phyloP scores from a whole-genome alignment of 805 yeast species.

The Cyberlindnera suaveolens region DNA sequence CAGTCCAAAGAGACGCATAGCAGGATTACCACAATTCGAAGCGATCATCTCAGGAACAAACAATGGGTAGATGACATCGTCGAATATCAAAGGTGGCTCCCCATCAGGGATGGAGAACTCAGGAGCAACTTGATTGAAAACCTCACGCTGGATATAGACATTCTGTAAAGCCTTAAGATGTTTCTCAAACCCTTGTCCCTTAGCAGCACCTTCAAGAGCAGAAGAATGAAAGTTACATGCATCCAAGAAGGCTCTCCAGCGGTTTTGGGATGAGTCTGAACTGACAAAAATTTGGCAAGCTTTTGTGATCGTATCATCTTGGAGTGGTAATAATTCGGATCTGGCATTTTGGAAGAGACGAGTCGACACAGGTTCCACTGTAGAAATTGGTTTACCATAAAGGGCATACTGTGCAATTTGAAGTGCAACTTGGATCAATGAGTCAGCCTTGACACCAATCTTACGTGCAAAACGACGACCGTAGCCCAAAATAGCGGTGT shows the following conservation, averaged over 20 bases:
- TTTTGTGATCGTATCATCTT: slow-evolving; percentile 42
- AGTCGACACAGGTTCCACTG: slow-evolving; percentile 86
- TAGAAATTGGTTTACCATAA: slow-evolving; percentile 83
- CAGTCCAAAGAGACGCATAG: slow-evolving; percentile 78
- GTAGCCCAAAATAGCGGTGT: slow-evolving; percentile 66
- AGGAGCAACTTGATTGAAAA: slow-evolving; percentile 40
- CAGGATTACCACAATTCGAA: slow-evolving; percentile 89
- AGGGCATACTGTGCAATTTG: slow-evolving; percentile 88
- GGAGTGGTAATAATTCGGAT: slow-evolving; percentile 63
- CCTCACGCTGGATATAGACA: slow-evolving; percentile 42
- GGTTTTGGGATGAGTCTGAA: slow-evolving; percentile 36
- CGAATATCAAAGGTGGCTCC: slow-evolving; percentile 41
- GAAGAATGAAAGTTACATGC: slow-evolving; percentile 47
- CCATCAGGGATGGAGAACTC: slow-evolving; percentile 29
- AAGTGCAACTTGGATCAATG: slow-evolving; percentile 83
- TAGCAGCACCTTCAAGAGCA: slow-evolving; percentile 44
- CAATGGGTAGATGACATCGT: slow-evolving; percentile 30
- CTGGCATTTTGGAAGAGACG: slow-evolving; percentile 62
- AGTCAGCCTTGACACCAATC: slow-evolving; percentile 83
- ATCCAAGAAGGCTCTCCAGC: slow-evolving; percentile 44
- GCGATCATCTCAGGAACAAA: slow-evolving; percentile 40
- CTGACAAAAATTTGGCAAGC: slow-evolving; percentile 62
- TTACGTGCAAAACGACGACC: slow-evolving; percentile 74
- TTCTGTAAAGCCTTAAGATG: slow-evolving; percentile 62
- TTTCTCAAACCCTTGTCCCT: slow-evolving; percentile 66